Evolutionary conservation across 1,284 basidiomycete genomes (phyloP).

Genomic region (Caloboletus inedulis): DNA sequence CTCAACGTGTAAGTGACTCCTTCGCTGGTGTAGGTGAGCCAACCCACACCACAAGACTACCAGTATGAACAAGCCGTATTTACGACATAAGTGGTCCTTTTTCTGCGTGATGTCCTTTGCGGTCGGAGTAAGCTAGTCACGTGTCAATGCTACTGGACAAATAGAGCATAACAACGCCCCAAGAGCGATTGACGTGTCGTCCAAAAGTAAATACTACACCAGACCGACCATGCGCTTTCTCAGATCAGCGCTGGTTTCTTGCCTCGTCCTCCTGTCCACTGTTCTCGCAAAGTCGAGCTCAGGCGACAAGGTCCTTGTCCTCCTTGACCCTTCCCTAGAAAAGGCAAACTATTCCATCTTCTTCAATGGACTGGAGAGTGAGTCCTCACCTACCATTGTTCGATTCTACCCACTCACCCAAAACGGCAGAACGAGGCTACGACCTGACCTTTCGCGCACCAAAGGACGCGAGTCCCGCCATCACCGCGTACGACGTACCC

Average conservation of each 20-base stretch:
- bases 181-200: slow-evolving; percentile 16
- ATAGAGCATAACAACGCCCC: slow-evolving; percentile 18
- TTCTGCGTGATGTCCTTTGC: too few relatives aligned
- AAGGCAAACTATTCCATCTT: slow-evolving; percentile 74
- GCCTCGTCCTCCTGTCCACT: slow-evolving; percentile 34
- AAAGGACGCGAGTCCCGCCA: slow-evolving; percentile 61
- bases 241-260: slow-evolving; percentile 23
- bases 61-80: too few relatives aligned
- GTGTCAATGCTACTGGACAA: slow-evolving; percentile 19
- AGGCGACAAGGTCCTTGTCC: slow-evolving; percentile 80
- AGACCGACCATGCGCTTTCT: slow-evolving; percentile 21
- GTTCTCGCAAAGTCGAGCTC: slow-evolving; percentile 71
- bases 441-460: slow-evolving; percentile 81
- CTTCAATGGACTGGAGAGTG: slow-evolving; percentile 76
- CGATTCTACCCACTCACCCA: background rate
- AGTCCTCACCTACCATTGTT: slow-evolving; percentile 9
- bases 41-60: too few relatives aligned
- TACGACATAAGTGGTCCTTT: too few relatives aligned
- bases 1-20: too few relatives aligned
- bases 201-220: background rate
- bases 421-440: slow-evolving; percentile 28
- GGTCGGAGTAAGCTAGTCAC: slow-evolving; percentile 9
- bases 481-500: slow-evolving; percentile 70
- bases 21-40: too few relatives aligned
- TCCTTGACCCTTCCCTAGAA: slow-evolving; percentile 70